phyloP scores from a whole-genome alignment of 176 grass and related monocot species.

The Musa troglodytarum region DNA sequence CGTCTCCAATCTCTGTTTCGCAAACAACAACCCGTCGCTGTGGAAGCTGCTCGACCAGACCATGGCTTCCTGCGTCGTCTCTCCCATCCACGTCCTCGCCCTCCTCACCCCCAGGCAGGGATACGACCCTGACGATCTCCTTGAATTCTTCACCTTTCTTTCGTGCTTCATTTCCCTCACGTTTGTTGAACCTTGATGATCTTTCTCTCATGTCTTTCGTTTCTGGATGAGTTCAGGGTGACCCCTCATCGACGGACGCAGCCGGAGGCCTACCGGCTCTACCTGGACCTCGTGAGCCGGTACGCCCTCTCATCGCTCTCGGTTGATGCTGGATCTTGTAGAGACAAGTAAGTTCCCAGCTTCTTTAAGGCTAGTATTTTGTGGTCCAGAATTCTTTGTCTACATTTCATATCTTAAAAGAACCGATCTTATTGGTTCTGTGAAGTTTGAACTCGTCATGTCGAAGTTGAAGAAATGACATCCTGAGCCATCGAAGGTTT shows the following conservation, averaged over 20 bases:
- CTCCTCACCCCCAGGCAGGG: constrained; percentile 70
- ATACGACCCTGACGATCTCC: background rate
- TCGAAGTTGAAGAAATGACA: too few relatives aligned
- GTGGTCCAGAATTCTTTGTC: too few relatives aligned
- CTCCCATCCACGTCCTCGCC: constrained; percentile 71
- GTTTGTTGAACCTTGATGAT: too few relatives aligned
- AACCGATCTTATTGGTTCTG: too few relatives aligned
- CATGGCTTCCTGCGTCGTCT: constrained; percentile 53
- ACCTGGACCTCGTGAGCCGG: constrained; percentile 57
- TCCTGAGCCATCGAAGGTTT: too few relatives aligned
- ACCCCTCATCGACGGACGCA: constrained; percentile 63
- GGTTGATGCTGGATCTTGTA: constrained; percentile 33
- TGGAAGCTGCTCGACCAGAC: constrained; percentile 96
- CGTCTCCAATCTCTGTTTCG: constrained; percentile 91
- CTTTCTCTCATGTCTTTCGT: background rate
- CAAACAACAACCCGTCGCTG: constrained; percentile 64
- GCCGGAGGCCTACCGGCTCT: constrained; percentile 74
- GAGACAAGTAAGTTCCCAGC: constrained; percentile 52
- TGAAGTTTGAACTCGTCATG: too few relatives aligned
- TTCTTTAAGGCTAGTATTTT: background rate
- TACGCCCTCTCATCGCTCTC: constrained; percentile 37
- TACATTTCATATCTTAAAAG: too few relatives aligned
- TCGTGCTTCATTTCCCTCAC: too few relatives aligned
- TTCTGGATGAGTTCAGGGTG: constrained; percentile 42
- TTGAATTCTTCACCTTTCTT: too few relatives aligned